Conservation (phyloP, 2,329 filamentous ascomycete genomes). For the Colletotrichum zoysiae region DNA sequence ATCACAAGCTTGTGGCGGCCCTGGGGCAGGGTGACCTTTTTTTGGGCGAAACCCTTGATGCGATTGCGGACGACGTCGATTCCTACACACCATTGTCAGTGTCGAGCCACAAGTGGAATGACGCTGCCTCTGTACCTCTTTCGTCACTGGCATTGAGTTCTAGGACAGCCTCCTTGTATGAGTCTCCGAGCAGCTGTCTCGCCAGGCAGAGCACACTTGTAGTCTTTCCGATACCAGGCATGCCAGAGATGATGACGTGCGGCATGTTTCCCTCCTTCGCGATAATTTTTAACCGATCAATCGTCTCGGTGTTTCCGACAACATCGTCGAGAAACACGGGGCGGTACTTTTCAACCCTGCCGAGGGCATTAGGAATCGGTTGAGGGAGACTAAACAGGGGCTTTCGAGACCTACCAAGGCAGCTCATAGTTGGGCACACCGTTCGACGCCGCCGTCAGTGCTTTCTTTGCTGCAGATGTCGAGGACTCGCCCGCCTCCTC, state of each 20-base stretch:
- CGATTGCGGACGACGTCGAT: conserved; percentile 98
- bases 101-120: conserved; percentile 58
- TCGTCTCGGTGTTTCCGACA: conserved; percentile 97
- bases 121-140: conserved; percentile 73
- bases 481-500: conserved; percentile 72
- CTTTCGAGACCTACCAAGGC: conserved; percentile 72
- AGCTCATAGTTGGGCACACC: conserved; percentile 76
- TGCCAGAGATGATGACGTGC: conserved; percentile 98
- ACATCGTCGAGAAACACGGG: conserved; percentile 96
- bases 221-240: conserved; percentile 99
- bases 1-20: conserved; percentile 97
- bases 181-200: conserved; percentile 88
- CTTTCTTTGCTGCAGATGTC: conserved; percentile 69
- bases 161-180: conserved; percentile 97
- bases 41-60: conserved; percentile 98
- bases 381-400: neutral
- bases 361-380: conserved; percentile 44
- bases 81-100: conserved; percentile 59
- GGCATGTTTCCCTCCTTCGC: conserved; percentile 99
- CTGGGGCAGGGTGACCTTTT: conserved; percentile 93
- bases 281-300: conserved; percentile 97
- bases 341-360: conserved; percentile 97
- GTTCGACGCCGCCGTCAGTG: conserved; percentile 62
- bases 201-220: conserved; percentile 95
- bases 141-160: conserved; percentile 98